phyloP scores from a whole-genome alignment of 306 rosid genomes.

The Citrullus colocynthis region DNA sequence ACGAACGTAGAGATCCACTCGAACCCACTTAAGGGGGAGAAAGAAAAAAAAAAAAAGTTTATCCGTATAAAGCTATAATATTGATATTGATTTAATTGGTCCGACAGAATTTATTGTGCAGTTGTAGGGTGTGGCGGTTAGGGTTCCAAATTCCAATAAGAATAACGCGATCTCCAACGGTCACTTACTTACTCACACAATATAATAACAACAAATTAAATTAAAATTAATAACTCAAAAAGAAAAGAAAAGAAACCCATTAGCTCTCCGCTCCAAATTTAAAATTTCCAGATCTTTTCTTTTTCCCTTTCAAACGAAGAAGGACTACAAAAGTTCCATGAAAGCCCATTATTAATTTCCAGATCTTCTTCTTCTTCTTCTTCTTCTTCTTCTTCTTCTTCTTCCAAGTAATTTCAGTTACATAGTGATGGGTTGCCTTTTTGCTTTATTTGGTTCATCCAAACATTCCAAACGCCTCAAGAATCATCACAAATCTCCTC shows the following conservation, averaged over 20 bases:
- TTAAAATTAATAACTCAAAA: not conserved
- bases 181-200: slow-evolving; percentile 18
- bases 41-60: too few species aligned
- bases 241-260: not conserved
- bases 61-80: too few species aligned
- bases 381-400: not conserved
- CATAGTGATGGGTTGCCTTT: slow-evolving; percentile 57
- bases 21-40: too few species aligned
- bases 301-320: slow-evolving; percentile 14
- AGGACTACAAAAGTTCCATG: slow-evolving; percentile 7
- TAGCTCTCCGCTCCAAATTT: not conserved
- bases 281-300: slow-evolving; percentile 36
- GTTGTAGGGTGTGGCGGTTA: not conserved
- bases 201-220: not conserved
- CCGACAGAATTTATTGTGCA: too few species aligned
- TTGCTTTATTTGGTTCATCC: slow-evolving; percentile 72
- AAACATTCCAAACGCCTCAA: slow-evolving; percentile 31
- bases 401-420: not conserved
- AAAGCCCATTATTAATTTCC: slow-evolving; percentile 3
- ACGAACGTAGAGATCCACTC: too few species aligned
- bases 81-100: too few species aligned
- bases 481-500: slow-evolving; percentile 25
- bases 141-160: not conserved
- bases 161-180: slow-evolving; percentile 29
- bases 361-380: not conserved